These are phyloP conservation scores for Selaginella tamariscina DNA, from an alignment of 75 land plant species.

Conservation along the genomic window DNA sequence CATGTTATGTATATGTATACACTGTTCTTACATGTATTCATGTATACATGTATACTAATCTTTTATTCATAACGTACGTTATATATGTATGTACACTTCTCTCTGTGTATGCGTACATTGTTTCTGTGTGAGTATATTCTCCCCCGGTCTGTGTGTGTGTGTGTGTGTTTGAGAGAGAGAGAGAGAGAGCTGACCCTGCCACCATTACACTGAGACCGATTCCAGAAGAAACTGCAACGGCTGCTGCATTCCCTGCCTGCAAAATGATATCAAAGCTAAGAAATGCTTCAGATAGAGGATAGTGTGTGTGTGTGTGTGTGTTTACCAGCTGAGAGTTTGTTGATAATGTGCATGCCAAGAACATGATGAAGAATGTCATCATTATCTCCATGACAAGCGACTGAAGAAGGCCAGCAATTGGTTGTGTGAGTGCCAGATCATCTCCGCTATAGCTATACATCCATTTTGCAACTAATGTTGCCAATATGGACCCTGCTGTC, in stretches of 20 bases:
- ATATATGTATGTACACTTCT: too few relatives aligned
- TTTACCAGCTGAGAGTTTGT: not conserved
- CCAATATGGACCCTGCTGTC: not conserved
- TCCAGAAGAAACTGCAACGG: not conserved
- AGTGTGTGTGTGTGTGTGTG: not conserved
- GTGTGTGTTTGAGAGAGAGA: too few relatives aligned
- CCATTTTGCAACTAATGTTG: not conserved
- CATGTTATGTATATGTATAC: too few relatives aligned
- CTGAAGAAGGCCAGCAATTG: not conserved
- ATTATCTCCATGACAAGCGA: not conserved
- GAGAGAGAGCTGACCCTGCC: not conserved
- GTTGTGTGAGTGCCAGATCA: not conserved
- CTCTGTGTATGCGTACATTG: too few relatives aligned
- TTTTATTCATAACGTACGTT: too few relatives aligned
- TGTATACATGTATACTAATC: too few relatives aligned
- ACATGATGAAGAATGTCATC: not conserved
- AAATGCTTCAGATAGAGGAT: not conserved
- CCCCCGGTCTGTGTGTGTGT: too few relatives aligned
- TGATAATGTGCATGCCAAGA: not conserved
- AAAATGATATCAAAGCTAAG: too few relatives aligned
- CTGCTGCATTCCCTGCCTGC: not conserved
- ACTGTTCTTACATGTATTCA: too few relatives aligned
- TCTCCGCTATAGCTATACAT: not conserved
- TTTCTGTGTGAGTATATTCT: too few relatives aligned
- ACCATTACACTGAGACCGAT: not conserved